These are phyloP conservation scores for Acidiella bohemica DNA, from an alignment of 495 filamentous ascomycete genomes.

Conservation along the genomic window DNA sequence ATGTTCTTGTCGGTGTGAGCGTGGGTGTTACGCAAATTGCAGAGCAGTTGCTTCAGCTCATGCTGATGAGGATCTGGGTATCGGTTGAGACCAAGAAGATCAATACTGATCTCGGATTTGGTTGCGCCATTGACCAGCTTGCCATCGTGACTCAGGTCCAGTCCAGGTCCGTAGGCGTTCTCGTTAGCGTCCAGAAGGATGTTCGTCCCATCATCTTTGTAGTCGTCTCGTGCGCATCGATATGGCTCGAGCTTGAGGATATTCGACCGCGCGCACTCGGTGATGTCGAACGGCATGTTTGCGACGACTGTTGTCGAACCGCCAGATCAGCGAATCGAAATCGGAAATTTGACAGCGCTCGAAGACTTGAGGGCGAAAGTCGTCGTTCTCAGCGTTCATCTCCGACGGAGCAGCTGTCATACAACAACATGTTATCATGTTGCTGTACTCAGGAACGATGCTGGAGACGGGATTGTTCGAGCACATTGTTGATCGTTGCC, in stretches of 20 bases:
- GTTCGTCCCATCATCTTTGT: constrained; percentile 96
- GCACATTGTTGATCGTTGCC: too few relatives aligned
- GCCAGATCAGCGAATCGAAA: neutral
- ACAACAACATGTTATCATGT: too few relatives aligned
- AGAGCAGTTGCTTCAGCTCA: constrained; percentile 74
- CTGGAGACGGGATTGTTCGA: too few relatives aligned
- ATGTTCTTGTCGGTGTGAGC: constrained; percentile 61
- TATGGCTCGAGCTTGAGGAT: constrained; percentile 32
- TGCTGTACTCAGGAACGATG: too few relatives aligned
- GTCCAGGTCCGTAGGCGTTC: constrained; percentile 80
- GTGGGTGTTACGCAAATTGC: constrained; percentile 76
- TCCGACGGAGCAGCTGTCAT: neutral
- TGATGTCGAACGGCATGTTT: constrained; percentile 22
- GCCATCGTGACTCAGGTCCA: constrained; percentile 38
- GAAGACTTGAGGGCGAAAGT: neutral
- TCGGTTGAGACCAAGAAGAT: constrained; percentile 70
- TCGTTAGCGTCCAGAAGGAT: constrained; percentile 96
- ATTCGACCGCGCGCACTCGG: constrained; percentile 29
- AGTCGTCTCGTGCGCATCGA: constrained; percentile 49
- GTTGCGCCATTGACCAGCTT: constrained; percentile 31
- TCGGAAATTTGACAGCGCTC: too few relatives aligned
- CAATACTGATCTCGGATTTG: constrained; percentile 36
- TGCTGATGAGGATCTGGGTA: constrained; percentile 94
- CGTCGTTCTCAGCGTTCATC: neutral
- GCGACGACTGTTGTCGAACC: too few relatives aligned